Evolutionary conservation across 306 rosid genomes (phyloP), one percentile per base, ranked within the genome.

Genomic region (Dalbergia oliveri): DNA sequence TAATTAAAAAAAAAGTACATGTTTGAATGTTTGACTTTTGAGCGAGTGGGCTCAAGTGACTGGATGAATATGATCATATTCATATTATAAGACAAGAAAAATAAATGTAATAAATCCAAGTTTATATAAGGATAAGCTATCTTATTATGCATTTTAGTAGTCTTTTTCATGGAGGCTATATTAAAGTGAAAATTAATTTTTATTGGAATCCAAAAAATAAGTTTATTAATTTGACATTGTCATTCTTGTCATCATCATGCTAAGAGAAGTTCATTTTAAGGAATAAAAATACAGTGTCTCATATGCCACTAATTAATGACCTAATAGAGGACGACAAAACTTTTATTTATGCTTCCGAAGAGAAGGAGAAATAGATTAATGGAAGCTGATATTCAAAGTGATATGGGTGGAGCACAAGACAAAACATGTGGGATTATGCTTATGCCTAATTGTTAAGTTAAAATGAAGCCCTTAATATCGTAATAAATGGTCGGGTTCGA

Each of bases 401-500:
- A 86, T 53, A 69, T 61, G 84, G 84, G 90, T 80, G 91, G 74
- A 91, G 88, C 96, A 89, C 92, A 73, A 91, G 90, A 86, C 85
- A 86, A 65, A 86, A 84, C 91, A 83, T 89, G 89, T 81, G 87
- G 89, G 90, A 88, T 86, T 84, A 65, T 84, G 89, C 72, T 76
- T 35, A 21, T 35, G 56, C 31, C 31, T 26, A 26, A 26, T 26
- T 26, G 21, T 50, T 87, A 64, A 18, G 37, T 62, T 26, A 82
- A 81, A 47, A 80, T 37, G 67, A 79, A 66, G 26, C 62, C 83
- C 16, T 76, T 47, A 78, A 60, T 43, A 9, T 45, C 4, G 41
- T 50, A 50, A 50, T 50, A 50, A 50, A 50, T 81, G 75, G 88
- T 85, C 75, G 81, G 83, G 81, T 79, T 72, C 65, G 41, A 72